Base-by-base conservation (phyloP, 2,329 filamentous ascomycete species). In the Corinectria fuckeliana region DNA sequence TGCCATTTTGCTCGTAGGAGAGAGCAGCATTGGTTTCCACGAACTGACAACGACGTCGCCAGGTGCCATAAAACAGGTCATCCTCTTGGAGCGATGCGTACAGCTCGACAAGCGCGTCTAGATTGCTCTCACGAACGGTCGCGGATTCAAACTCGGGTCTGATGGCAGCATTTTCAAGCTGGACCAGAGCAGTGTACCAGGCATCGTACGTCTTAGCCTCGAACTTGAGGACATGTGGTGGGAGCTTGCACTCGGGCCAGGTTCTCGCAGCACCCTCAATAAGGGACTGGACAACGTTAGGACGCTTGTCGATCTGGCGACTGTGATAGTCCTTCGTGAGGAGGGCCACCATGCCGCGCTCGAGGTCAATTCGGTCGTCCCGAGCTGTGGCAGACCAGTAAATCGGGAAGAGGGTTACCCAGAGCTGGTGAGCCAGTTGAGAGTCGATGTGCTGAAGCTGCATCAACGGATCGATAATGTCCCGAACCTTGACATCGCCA, bases 1-100 rank as follows among this genome's bases (percentile, higher is more conserved):
- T 96, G 47, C 95, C 95, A 69, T 96, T 96, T 74, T 99, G 96
- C 78, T 99, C 96, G 69, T 97, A 99, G 0, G 95, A 99, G 7
- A 99, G 81, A 1, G 93, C 95, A 13, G 95, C 92, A 72, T 99
- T 99, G 8, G 93, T 98, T 80, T 99, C 96, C 5, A 99, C 91
- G 72, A 97, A 99, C 66, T 97, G 92, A 74, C 93, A 97, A 44
- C 95, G 89, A 56, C 95, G 88, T 59, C 95, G 88, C 95, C 95
- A 99, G 0, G 93, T 96, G 8, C 95, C 95, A 65, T 99, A 98
- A 75, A 98, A 99, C 47, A 99, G 82, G 73, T 99, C 95, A 50
- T 98, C 93, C 74, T 99, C 96, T 71, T 96, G 91, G 13, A 99
- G 80, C 1, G 89, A 88, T 5, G 93, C 88, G 72, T 99, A 99